These are phyloP conservation scores for Geranium incanum DNA, from an alignment of 441 rosid species.

Conservation along the genomic window DNA sequence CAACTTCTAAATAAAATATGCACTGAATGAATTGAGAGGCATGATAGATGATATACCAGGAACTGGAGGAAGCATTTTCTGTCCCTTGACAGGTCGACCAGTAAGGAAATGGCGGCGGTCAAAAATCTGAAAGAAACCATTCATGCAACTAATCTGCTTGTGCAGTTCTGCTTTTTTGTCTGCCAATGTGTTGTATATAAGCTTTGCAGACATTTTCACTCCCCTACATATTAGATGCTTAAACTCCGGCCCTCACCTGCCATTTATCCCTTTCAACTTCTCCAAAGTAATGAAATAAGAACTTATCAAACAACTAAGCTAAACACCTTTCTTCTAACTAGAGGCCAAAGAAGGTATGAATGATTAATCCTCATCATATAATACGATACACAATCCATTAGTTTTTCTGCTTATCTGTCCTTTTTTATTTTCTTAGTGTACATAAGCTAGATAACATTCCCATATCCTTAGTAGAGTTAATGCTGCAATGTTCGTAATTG, in stretches of 20 bases:
- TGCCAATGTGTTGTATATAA: slow-evolving; percentile 39
- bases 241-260: slow-evolving; percentile 12
- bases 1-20: too few species aligned
- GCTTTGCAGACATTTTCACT: slow-evolving; percentile 59
- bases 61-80: slow-evolving; percentile 16
- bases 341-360: background rate
- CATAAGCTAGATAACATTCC: slow-evolving; percentile 1
- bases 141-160: slow-evolving; percentile 89
- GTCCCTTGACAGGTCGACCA: too few species aligned
- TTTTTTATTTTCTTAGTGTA: background rate
- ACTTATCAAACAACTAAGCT: background rate
- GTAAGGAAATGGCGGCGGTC: slow-evolving; percentile 50
- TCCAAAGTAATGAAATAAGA: background rate
- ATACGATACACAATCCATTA: background rate
- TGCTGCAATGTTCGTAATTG: background rate
- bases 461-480: slow-evolving; percentile 1
- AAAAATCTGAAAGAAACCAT: slow-evolving; percentile 75
- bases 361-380: background rate
- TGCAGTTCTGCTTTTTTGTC: slow-evolving; percentile 69
- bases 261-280: background rate
- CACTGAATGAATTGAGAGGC: background rate
- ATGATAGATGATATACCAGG: slow-evolving; percentile 35
- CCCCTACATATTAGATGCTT: slow-evolving; percentile 13
- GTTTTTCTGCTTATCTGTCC: too few species aligned
- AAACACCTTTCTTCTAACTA: background rate